Evolutionary conservation across 257 asterid species (phyloP), one percentile per base, ranked within the genome.

Genomic region (Verbascum thapsus): DNA sequence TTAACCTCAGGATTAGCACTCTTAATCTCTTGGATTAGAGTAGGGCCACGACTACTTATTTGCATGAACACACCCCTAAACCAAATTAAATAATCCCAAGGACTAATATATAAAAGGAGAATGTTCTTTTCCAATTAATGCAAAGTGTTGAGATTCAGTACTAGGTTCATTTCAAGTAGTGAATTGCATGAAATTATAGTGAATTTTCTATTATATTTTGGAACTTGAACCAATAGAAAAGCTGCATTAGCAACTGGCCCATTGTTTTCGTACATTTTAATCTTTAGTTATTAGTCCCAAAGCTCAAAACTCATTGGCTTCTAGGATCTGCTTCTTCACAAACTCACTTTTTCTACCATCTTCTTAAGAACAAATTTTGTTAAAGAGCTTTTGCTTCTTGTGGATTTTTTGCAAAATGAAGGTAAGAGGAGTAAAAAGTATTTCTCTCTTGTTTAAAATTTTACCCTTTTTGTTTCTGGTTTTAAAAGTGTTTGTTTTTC

Each of bases 251-350:
- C 58, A 53, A 47, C 57, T 67, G 59, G 66, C 52, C 64, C 72
- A 55, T 75, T 34, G 74, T 80, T 80, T 80, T 75, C 77, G 53
- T 64, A 17, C 71, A 71, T 15, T 32, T 69, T 62, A 66, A 16
- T 48, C 69, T 69, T 63, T 78, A 66, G 57, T 76, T 72, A 69
- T 63, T 51, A 64, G 34, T 73, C 64, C 86, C 79, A 78, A 67
- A 73, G 72, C 78, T 78, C 72, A 75, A 68, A 65, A 74, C 80
- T 80, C 77, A 74, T 80, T 86, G 94, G 90, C 80, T 82, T 72
- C 80, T 78, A 76, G 76, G 77, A 75, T 76, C 81, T 74, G 66
- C 81, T 76, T 67, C 65, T 70, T 72, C 7, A 30, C 18, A 62
- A 43, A 17, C 63, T 48, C 10, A 47, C 37, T 16, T 58, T 42